A percentile compares a stretch with the other conserved stretches of the same genome.
phyloP scores from a whole-genome alignment of 164 flowering plant species.

The Magnolia sinica region DNA sequence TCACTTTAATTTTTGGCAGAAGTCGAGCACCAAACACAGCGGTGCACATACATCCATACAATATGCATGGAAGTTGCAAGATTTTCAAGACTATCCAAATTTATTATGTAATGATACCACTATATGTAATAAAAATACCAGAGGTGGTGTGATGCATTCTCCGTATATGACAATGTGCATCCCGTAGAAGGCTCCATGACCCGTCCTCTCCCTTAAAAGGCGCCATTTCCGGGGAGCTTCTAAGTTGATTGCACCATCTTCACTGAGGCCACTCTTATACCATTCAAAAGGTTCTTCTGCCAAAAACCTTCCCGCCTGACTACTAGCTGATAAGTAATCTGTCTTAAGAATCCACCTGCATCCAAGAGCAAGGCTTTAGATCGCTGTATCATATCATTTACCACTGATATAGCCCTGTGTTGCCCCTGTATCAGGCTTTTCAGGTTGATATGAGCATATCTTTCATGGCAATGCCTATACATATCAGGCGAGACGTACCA shows the following conservation, averaged over 20 bases:
- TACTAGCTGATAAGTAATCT: slow-evolving; percentile 74
- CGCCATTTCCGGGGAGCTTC: slow-evolving; percentile 99
- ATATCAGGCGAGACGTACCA: too few relatives aligned
- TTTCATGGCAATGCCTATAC: background rate
- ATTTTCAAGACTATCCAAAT: background rate
- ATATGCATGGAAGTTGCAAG: too few relatives aligned
- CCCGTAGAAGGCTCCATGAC: slow-evolving; percentile 95
- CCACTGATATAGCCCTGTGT: too few relatives aligned
- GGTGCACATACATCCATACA: too few relatives aligned
- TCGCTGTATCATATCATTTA: background rate
- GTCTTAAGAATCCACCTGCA: slow-evolving; percentile 93
- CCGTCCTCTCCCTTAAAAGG: slow-evolving; percentile 70
- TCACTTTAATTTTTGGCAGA: too few relatives aligned
- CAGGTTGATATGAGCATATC: too few relatives aligned
- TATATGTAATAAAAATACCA: slow-evolving; percentile 43
- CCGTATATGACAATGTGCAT: slow-evolving; percentile 85
- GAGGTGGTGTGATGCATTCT: slow-evolving; percentile 80
- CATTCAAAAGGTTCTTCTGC: slow-evolving; percentile 88
- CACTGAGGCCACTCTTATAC: slow-evolving; percentile 67
- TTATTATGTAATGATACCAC: background rate
- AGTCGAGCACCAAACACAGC: too few relatives aligned
- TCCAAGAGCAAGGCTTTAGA: background rate
- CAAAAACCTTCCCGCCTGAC: slow-evolving; percentile 68
- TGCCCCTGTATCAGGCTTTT: too few relatives aligned
- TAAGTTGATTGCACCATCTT: slow-evolving; percentile 81